Percentiles rank a stretch among this genome's conserved stretches.
Conservation (phyloP, 345 rosid species). For the Salix udensis region DNA sequence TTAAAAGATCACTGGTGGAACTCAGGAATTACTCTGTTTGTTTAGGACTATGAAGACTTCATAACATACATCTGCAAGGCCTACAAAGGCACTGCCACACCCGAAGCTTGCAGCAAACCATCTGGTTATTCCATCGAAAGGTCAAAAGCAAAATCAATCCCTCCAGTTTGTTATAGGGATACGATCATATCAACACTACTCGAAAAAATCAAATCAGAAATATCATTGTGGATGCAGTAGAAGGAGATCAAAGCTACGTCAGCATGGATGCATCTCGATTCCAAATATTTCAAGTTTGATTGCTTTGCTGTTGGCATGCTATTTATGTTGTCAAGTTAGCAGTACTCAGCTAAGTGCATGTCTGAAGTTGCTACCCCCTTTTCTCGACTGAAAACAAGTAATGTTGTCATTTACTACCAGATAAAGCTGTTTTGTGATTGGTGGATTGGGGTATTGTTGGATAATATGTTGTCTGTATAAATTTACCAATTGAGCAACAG, state of each 20-base stretch:
- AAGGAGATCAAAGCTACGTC: conserved; percentile 11
- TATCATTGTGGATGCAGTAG: conserved; percentile 22
- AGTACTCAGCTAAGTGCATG: not conserved
- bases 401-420: too few relatives aligned
- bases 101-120: conserved; percentile 50
- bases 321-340: not conserved
- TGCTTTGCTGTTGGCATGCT: not conserved
- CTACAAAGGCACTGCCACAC: conserved; percentile 46
- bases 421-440: not conserved
- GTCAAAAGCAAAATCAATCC: conserved; percentile 15
- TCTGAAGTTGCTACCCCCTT: not conserved
- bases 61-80: conserved; percentile 78
- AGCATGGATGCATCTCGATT: not conserved
- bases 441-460: not conserved
- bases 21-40: not conserved
- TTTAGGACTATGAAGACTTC: conserved; percentile 72
- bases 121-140: conserved; percentile 13
- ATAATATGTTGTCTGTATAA: not conserved
- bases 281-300: not conserved
- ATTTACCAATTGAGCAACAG: not conserved
- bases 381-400: not conserved
- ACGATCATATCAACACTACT: not conserved
- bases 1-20: not conserved
- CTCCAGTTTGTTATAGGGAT: conserved; percentile 45
- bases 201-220: conserved; percentile 16